These are phyloP conservation scores for Colletotrichum acutatum DNA, from an alignment of 2,329 filamentous ascomycete genomes.

Conservation along the genomic window DNA sequence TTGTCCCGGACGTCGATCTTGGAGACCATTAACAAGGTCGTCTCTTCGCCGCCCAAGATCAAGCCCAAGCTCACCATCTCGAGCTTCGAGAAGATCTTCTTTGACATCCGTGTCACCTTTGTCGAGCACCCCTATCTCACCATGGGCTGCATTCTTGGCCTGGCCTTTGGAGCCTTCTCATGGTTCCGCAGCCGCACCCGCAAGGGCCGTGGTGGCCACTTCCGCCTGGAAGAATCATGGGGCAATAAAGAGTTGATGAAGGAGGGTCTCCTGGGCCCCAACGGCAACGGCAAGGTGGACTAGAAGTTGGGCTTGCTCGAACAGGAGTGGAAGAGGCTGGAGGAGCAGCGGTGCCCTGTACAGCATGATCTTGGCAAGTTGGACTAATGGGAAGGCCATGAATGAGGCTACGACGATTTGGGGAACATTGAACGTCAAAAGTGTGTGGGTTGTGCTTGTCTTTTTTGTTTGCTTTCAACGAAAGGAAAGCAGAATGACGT, in stretches of 20 bases:
- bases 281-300: conserved; percentile 62
- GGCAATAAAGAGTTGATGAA: conserved; percentile 67
- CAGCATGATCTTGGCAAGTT: conserved; percentile 28
- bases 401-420: conserved; percentile 33
- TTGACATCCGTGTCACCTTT: conserved; percentile 69
- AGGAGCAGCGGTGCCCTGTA: conserved; percentile 12
- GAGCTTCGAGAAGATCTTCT: conserved; percentile 77
- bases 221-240: conserved; percentile 69
- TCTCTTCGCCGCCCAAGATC: conserved; percentile 76
- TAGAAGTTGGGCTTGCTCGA: conserved; percentile 40
- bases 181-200: conserved; percentile 67
- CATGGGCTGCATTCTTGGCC: conserved; percentile 66
- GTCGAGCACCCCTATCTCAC: conserved; percentile 69
- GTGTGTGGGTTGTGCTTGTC: neutral
- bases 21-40: conserved; percentile 82
- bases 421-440: conserved; percentile 20
- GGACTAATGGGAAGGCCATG: conserved; percentile 35
- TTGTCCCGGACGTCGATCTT: conserved; percentile 91
- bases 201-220: conserved; percentile 66
- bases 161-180: conserved; percentile 63
- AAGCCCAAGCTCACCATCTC: conserved; percentile 82
- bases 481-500: conserved; percentile 13
- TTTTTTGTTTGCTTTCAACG: neutral
- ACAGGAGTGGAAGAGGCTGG: conserved; percentile 12
- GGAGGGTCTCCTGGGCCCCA: conserved; percentile 69